Conservation (phyloP, 1,139 yeast genomes). For the Taphrina communis region DNA sequence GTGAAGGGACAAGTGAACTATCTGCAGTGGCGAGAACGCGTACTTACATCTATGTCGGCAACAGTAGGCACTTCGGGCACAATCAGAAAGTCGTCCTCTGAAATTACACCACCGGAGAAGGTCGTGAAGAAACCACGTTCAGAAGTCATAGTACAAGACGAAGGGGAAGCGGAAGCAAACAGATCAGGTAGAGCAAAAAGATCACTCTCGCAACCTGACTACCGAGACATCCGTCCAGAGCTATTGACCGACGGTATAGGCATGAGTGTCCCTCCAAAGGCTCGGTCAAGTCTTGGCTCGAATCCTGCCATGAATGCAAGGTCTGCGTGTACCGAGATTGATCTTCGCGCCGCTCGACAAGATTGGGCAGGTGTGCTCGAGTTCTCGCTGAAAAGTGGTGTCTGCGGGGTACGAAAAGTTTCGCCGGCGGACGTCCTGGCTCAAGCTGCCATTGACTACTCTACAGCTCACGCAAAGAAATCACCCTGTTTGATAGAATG, state of each 20-base stretch:
- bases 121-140: slow-evolving; percentile 3
- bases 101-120: not conserved
- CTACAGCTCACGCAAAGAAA: not conserved
- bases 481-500: not conserved
- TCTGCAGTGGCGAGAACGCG: no score
- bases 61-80: not conserved
- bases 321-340: slow-evolving; percentile 6
- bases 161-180: not conserved
- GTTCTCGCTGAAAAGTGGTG: not conserved
- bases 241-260: not conserved
- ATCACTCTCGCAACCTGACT: not conserved
- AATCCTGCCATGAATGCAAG: not conserved
- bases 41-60: no score
- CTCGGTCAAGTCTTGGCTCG: not conserved
- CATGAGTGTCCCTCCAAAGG: not conserved
- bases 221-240: not conserved
- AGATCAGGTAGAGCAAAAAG: not conserved
- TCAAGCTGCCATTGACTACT: not conserved
- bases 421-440: not conserved
- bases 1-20: not conserved
- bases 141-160: not conserved
- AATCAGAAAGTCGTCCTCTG: not conserved
- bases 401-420: not conserved
- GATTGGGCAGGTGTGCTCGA: not conserved
- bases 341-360: not conserved